Conservation (phyloP, 2,329 filamentous ascomycete genomes). For the Pyrenochaeta sp. region DNA sequence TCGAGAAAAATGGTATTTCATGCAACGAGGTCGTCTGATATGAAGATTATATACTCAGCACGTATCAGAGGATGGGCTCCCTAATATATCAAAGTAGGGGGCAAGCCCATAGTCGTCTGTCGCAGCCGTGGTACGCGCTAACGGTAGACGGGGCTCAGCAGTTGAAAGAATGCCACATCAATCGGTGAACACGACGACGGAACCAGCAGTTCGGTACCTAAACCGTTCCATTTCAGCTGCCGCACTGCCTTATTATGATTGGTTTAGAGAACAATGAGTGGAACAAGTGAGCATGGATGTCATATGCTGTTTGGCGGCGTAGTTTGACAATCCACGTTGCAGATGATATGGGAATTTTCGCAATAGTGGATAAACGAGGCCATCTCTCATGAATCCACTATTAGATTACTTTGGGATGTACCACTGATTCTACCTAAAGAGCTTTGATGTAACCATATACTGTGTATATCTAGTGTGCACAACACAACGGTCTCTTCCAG, state of each 20-base stretch:
- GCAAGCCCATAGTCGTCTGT: no score
- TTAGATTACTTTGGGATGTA: not conserved
- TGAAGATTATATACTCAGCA: no score
- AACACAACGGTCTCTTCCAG: no score
- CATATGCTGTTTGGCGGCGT: conserved; percentile 19
- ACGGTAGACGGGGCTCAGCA: not conserved
- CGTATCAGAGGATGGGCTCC: not conserved
- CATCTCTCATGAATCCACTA: not conserved
- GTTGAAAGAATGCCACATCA: conserved; percentile 17
- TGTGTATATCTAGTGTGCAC: not conserved
- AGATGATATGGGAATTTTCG: conserved; percentile 20
- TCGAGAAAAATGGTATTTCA: no score
- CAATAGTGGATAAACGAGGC: not conserved
- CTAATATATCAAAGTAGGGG: conserved; percentile 13
- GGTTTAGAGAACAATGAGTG: conserved; percentile 25
- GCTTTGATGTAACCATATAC: conserved; percentile 1
- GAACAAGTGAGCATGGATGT: conserved; percentile 23
- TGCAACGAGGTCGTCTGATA: no score
- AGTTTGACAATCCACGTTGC: conserved; percentile 5
- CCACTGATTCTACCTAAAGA: not conserved
- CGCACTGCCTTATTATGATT: conserved; percentile 18
- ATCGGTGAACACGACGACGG: conserved; percentile 18
- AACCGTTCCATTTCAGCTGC: conserved; percentile 13
- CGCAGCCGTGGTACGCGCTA: no score
- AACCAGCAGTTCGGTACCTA: conserved; percentile 27